These are phyloP conservation scores for Aureobasidium sp. DNA, from an alignment of 2,329 filamentous ascomycete species.

Conservation along the genomic window DNA sequence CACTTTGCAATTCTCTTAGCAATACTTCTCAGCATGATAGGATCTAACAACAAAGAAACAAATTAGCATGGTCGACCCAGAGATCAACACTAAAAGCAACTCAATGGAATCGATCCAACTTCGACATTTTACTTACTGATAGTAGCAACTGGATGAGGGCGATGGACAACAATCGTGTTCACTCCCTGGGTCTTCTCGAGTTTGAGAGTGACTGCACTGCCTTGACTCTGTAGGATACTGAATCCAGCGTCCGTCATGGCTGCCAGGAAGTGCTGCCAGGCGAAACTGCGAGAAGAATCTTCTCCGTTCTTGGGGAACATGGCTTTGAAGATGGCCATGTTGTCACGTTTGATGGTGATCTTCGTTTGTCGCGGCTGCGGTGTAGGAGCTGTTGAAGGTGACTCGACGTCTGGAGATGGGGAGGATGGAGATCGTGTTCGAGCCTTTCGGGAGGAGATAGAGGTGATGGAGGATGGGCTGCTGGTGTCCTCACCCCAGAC, in stretches of 20 bases:
- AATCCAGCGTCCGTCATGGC: conserved; percentile 16
- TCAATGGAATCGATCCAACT: no score
- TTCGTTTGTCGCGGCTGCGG: not conserved
- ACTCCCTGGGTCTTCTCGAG: not conserved
- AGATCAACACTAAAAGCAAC: no score
- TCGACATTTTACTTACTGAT: not conserved
- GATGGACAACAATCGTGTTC: no score
- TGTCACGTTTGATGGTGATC: not conserved
- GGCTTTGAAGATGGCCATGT: not conserved
- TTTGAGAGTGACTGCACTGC: conserved; percentile 15
- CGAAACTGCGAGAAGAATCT: not conserved
- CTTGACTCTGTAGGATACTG: conserved; percentile 12
- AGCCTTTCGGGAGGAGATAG: not conserved
- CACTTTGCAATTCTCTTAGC: no score
- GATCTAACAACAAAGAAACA: no score
- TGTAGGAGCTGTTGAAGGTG: not conserved
- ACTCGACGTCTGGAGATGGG: not conserved
- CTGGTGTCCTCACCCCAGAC: not conserved
- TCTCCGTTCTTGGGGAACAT: not conserved
- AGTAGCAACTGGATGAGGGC: not conserved
- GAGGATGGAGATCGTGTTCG: not conserved
- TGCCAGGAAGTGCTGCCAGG: conserved; percentile 15
- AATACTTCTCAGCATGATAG: no score
- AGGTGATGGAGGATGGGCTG: not conserved
- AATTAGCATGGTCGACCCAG: no score